Base-by-base conservation (phyloP, 2,329 filamentous ascomycete genomes). In the Apiospora arundinis region DNA sequence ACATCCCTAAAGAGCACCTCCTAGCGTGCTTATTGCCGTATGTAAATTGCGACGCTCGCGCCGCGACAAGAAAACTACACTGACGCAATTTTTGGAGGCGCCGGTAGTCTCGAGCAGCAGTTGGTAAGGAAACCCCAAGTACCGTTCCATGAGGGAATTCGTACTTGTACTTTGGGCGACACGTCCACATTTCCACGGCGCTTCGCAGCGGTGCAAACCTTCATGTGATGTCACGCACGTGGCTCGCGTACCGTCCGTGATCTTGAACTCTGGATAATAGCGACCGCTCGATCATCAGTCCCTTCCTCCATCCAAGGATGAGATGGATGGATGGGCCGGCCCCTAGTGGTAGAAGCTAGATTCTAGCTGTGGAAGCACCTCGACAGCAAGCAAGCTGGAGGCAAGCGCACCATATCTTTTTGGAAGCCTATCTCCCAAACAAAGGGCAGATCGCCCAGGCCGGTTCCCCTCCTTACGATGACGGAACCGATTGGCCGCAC, bases 141-240 rank as follows among this genome's bases (percentile, higher is more conserved):
- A 63, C 56, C 32, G 21, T 40, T 40, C 32, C 32, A 37, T 40
- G 21, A n/a, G 32, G 4, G 56, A 11, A n/a, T n/a, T 23, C 56
- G 56, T 63, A 63, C 56, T n/a, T 40, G 56, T 63, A 63, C 56
- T 40, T 63, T 40, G 56, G 18, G 32, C 28, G 56, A 40, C 56
- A 63, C 8, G 21, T 9, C 8, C 25, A 23, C 18, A n/a, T 8
- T 18, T 40, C 12, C 21, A 40, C 32, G 40, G 9, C 18, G 18
- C 32, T 40, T 63, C 28, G 56, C 56, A 63, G 21, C 32, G 56
- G 56, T 40, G 56, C 56, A 63, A 63, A 63, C 56, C 56, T 63
- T 63, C 16, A 63, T 63, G 56, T 40, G 32, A 32, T 40, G 28
- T 23, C 56, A 40, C 56, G 56, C 56, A 63, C 56, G 56, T 63